Evolutionary conservation across 352 stramenopile species (phyloP), one percentile per base, ranked within the genome.

Genomic region (Pythium brachiatum): DNA sequence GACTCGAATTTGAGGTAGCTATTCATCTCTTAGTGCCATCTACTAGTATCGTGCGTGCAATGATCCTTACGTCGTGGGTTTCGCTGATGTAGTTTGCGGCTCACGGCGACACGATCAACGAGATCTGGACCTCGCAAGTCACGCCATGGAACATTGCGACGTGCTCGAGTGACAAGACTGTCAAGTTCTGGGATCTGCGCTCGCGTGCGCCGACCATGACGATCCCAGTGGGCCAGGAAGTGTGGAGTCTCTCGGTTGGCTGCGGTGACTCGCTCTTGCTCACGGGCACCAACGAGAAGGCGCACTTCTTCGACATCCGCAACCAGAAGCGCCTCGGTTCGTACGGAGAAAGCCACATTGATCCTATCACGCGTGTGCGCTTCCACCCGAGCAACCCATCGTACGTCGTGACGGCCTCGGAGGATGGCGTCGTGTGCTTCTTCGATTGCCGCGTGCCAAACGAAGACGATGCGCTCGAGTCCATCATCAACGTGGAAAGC

Each of bases 351-450:
- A 95, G 86, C 67, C 88, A 97, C 71, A 82, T 93, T 23, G 89
- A 97, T 63, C 79, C 86, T 34, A 77, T 97, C 50, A 97, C 90
- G 34, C 81, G 91, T 43, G 88, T 97, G 25, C 81, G 77, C 3
- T 97, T 96, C 73, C 86, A 96, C 60, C 90, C 90, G 38, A 79
- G 72, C 34, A 80, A 91, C 26, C 74, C 60, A 25, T 73, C 79
- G 15, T 92, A 90, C 66, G 76, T 97, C 29, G 82, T 92, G 46
- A 96, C 90, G n/a, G 90, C 83, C 7, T 97, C 88, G 2, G 90
- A 97, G 59, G 90, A 97, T 65, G 90, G 90, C 53, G 74, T 96
- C 47, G 89, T 97, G 72, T 96, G 88, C 68, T 89, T 95, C 61
- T 96, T 94, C 56, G 85, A 97, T 62, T 91, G 74, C 51, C 81